phyloP scores from a whole-genome alignment of 257 asterid species.

The Leptodermis oblonga region DNA sequence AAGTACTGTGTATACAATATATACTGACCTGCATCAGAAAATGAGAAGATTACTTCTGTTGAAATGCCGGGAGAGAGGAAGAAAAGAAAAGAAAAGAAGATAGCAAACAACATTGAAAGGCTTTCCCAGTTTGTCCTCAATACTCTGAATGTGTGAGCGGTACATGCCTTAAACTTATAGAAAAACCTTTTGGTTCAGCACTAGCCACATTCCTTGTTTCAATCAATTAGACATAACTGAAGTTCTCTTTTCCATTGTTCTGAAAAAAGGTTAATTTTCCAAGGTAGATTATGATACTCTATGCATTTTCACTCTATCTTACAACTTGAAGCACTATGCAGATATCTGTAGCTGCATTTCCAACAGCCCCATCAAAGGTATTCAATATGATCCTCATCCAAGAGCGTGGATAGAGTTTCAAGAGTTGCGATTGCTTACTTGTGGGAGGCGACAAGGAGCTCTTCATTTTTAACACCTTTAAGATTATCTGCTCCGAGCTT shows the following conservation, averaged over 20 bases:
- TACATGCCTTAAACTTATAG: too few species aligned
- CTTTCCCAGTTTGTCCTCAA: background rate
- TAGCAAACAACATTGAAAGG: background rate
- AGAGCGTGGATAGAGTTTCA: background rate
- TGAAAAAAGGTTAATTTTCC: background rate
- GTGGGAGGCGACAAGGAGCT: slow-evolving; percentile 84
- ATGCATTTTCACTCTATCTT: background rate
- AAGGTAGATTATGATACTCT: background rate
- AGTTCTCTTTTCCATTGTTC: background rate
- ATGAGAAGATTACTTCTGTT: slow-evolving; percentile 1
- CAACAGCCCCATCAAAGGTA: background rate
- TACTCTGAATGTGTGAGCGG: background rate
- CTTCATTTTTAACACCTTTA: slow-evolving; percentile 85
- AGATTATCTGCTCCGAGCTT: slow-evolving; percentile 93
- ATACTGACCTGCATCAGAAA: slow-evolving; percentile 63
- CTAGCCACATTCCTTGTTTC: background rate
- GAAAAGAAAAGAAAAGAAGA: background rate
- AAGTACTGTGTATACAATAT: slow-evolving; percentile 82
- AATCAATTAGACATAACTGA: background rate
- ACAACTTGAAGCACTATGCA: background rate
- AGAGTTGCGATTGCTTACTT: slow-evolving; percentile 22
- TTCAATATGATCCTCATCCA: background rate
- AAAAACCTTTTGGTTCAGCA: background rate
- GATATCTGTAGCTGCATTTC: background rate
- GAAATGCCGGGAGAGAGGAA: background rate